Base-by-base conservation (phyloP, 2,329 filamentous ascomycete species). In the Rosellinia necatrix region DNA sequence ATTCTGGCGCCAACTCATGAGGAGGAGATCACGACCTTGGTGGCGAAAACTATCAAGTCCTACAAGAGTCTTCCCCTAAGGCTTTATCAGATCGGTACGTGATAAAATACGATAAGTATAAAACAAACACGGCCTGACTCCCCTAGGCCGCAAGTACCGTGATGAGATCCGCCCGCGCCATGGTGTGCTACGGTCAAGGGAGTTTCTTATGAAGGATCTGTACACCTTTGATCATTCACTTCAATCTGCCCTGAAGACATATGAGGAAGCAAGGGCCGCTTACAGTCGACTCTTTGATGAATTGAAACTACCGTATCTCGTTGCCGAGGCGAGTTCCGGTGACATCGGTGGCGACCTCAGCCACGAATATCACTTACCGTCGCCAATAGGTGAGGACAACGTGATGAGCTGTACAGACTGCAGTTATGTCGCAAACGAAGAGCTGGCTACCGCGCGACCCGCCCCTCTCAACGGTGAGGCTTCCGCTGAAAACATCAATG, bases 201-300 rank as follows among this genome's bases (percentile, higher is more conserved):
- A 99, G 68, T 99, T 99, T 67, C 76, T 91, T 64, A 99, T 99
- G 94, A 99, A 99, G 73, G 94, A 99, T 72, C 81, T 99, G 1
- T 99, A 99, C 71, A 97, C 92, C 0, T 99, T 99, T 68, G 94
- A 99, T 68, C 76, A 81, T 30, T 87, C 81, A 3, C 71, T 79
- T 0, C 75, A 82, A 22, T 76, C 83, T n/a, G 93, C 93, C 1
- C 76, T 92, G n/a, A 75, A 82, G 46, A 96, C 93, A 0, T 99
- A 99, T 65, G 74, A 84, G 6, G 76, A 86, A 37, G 91, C 96
- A 2, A 84, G 89, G 46, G 71, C 73, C 32, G 88, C 89, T 1
- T 99, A 99, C 70, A 79, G 78, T 10, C 80, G 80, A 15, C 82
- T 99, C 47, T 96, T 99, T 66, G 76, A 89, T 40, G 90, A 96